Evolutionary conservation across 371 early-diverging fungal genomes (phyloP).

Genomic region (Mycotypha africana): DNA sequence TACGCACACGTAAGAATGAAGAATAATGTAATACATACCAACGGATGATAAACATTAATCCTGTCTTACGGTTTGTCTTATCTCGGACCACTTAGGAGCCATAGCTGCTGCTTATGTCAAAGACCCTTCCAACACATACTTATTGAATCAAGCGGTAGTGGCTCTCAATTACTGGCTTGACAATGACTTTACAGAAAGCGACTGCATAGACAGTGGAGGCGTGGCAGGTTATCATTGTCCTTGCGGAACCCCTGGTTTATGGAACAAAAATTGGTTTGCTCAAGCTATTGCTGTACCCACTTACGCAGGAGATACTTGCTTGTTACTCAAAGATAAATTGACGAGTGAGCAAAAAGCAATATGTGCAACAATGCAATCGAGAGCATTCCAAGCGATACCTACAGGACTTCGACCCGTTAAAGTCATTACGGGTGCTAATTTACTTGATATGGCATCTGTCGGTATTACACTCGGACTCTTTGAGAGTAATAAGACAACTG

Average conservation of each 20-base stretch:
- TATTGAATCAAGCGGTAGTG: slow-evolving; percentile 2
- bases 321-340: slow-evolving; percentile 11
- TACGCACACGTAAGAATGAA: slow-evolving; percentile 12
- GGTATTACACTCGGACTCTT: slow-evolving; percentile 19
- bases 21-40: not conserved
- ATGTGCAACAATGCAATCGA: slow-evolving; percentile 14
- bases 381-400: slow-evolving; percentile 10
- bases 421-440: slow-evolving; percentile 18
- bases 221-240: slow-evolving; percentile 13
- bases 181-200: slow-evolving; percentile 14
- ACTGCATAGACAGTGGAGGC: slow-evolving; percentile 21
- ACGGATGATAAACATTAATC: not conserved
- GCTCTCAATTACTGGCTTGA: slow-evolving; percentile 27
- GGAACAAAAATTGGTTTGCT: slow-evolving; percentile 27
- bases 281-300: slow-evolving; percentile 22
- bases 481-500: not conserved
- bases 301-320: slow-evolving; percentile 16
- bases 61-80: not conserved
- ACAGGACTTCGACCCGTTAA: not conserved
- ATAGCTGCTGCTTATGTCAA: slow-evolving; percentile 4
- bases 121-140: not conserved
- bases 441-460: slow-evolving; percentile 20
- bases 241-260: slow-evolving; percentile 32
- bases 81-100: slow-evolving; percentile 4
- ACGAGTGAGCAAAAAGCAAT: not conserved